Evolutionary conservation across 2,329 filamentous ascomycete genomes (phyloP), one percentile per base, ranked within the genome.

Genomic region (Helicocarpus griseus): DNA sequence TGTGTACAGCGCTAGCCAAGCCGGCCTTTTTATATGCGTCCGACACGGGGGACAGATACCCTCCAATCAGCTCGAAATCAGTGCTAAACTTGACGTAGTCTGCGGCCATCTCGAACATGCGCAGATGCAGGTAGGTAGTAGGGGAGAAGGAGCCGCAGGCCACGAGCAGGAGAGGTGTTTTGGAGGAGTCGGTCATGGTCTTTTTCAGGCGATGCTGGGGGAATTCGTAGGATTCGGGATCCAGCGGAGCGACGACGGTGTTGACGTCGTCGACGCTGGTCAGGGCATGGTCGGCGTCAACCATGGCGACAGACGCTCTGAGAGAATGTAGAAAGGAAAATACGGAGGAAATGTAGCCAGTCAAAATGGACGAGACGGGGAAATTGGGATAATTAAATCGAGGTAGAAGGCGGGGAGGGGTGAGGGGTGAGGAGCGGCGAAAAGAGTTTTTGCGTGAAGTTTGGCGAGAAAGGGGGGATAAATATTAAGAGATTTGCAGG

Each of bases 61-160:
- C 89, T 55, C 87, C 90, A 41, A 95, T 77, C 31, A 96, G 81
- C 67, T 96, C 89, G 65, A 86, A 96, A 49, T 86, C 74, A 22
- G 81, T 83, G 65, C 82, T 83, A 67, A 86, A 85, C 57, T 83
- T 82, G 59, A 83, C 83, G 69, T 86, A 90, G 69, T 93, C 87
- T 59, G 82, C 80, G 1, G 86, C 87, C 82, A 94, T 89, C 63
- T 89, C 86, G 64, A 93, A 91, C 85, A 94, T 91, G 65, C 87
- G 83, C 56, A 93, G 73, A 65, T 67, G 53, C 26, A 89, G 76
- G 62, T 86, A 86, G 5, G 84, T 87, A 47, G 85, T 81, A 17
- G 86, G 86, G 0, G 83, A 87, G 71, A 89, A 90, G 11, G 77
- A 80, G 41, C 78, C 74, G 57, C 74, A 76, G 26, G 73, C 72